Evolutionary conservation across 495 filamentous ascomycete species (phyloP), one percentile per base, ranked within the genome.

Genomic region (Daldinia loculata): DNA sequence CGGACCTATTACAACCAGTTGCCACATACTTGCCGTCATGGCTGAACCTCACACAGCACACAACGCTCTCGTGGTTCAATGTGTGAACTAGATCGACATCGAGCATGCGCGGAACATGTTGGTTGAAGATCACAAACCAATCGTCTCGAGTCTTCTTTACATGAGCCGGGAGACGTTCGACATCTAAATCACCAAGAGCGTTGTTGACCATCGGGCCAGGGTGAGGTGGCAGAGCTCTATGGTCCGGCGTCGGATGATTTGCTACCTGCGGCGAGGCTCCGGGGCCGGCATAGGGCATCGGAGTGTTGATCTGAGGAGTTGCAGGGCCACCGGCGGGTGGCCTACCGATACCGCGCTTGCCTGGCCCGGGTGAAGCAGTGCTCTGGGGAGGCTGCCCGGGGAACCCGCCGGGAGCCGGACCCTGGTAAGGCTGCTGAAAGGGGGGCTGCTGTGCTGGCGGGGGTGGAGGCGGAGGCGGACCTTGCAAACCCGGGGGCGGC

Each of bases 91-190:
- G 84, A 65, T 96, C 92, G 34, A 97, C 92, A 75, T 97, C 93
- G 56, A 97, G 84, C 38, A 92, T 87, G 52, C 93, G 91, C 61
- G 90, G 91, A 38, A 96, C 91, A 57, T 89, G 85, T 45, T 92
- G 92, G 80, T 97, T 97, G 84, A 95, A 96, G 61, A 97, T 89
- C 32, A 90, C 92, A 80, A 92, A 95, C 93, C 93, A 96, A 78
- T 96, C 93, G 14, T 84, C 78, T 15, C 90, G 89, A 63, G 93
- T 90, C 68, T 93, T 93, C 84, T 95, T 95, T 62, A 93, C 89
- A 56, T 92, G 88, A 1, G 89, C 84, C 29, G 94, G 94, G 30
- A 98, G 81, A 36, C 91, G 88, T 58, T 97, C 94, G 7, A 89
- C 88, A 72, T 97, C 93, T 69, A 97, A 85, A 69, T 98, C 95